Percentiles rank a stretch among this genome's conserved stretches.
Conservation (phyloP, 768 basidiomycete genomes). For the Pleurotus eryngii region DNA sequence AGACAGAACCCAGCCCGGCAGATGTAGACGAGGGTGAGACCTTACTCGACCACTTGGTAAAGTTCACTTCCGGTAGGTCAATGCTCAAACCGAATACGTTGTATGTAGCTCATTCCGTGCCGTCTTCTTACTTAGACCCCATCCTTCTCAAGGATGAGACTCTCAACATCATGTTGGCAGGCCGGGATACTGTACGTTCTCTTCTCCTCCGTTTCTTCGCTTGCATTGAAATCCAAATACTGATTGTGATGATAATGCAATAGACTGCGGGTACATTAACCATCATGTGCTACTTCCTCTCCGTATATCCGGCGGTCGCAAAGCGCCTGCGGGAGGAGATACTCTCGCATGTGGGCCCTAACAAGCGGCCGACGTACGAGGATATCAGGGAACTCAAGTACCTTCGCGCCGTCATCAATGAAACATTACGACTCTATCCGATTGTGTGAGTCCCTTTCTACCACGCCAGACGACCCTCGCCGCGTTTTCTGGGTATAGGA, state of each 20-base stretch:
- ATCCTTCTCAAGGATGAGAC: conserved; percentile 16
- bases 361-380: conserved; percentile 18
- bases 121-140: conserved; percentile 10
- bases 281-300: conserved; percentile 19
- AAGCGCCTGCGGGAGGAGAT: conserved; percentile 24
- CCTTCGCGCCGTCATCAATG: conserved; percentile 17
- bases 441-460: conserved; percentile 7
- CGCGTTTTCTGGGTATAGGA: no score
- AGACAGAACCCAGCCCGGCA: conserved; percentile 1
- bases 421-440: conserved; percentile 27
- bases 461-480: neutral
- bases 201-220: neutral
- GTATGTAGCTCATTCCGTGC: no score
- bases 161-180: conserved; percentile 19
- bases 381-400: conserved; percentile 27
- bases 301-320: conserved; percentile 19
- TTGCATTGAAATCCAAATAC: no score
- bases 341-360: conserved; percentile 16
- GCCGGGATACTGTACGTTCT: conserved; percentile 11
- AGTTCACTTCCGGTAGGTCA: conserved; percentile 31
- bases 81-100: neutral
- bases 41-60: conserved; percentile 37
- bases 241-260: neutral
- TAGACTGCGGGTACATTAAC: conserved; percentile 10
- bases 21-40: conserved; percentile 29